phyloP scores from a whole-genome alignment of 805 yeast species.

The Saturnispora ahearnii region DNA sequence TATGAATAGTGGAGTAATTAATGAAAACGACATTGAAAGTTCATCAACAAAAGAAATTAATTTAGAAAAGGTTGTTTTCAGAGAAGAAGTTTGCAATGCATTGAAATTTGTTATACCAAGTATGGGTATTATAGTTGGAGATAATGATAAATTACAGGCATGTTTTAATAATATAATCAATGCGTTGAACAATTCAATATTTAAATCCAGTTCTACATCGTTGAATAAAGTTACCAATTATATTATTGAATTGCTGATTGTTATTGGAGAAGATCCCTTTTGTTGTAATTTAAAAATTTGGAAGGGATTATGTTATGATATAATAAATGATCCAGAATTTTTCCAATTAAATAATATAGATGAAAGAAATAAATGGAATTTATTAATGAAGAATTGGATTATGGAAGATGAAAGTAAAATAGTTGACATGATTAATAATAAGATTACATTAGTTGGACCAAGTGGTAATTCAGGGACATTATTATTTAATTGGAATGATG shows the following conservation, averaged over 20 bases:
- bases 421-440: conserved; percentile 39
- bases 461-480: conserved; percentile 39
- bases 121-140: conserved; percentile 38
- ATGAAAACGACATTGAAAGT: background rate
- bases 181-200: conserved; percentile 44
- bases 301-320: conserved; percentile 56
- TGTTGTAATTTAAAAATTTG: conserved; percentile 42
- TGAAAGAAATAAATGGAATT: conserved; percentile 38
- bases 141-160: conserved; percentile 50
- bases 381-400: conserved; percentile 55
- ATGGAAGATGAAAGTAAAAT: conserved; percentile 52
- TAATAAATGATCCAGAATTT: conserved; percentile 51
- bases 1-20: background rate
- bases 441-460: conserved; percentile 33
- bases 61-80: conserved; percentile 20
- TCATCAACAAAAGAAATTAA: background rate
- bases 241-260: conserved; percentile 34
- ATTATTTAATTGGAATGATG: conserved; percentile 30
- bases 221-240: conserved; percentile 31
- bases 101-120: conserved; percentile 33
- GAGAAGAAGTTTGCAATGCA: conserved; percentile 38
- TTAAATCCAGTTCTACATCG: conserved; percentile 33
- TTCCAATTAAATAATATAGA: conserved; percentile 32
- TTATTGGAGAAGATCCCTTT: conserved; percentile 27
- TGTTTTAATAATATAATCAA: conserved; percentile 44